A percentile compares a stretch with the other conserved stretches of the same genome.
phyloP scores from a whole-genome alignment of 371 early-diverging fungal species.

The Mucor irregularis region DNA sequence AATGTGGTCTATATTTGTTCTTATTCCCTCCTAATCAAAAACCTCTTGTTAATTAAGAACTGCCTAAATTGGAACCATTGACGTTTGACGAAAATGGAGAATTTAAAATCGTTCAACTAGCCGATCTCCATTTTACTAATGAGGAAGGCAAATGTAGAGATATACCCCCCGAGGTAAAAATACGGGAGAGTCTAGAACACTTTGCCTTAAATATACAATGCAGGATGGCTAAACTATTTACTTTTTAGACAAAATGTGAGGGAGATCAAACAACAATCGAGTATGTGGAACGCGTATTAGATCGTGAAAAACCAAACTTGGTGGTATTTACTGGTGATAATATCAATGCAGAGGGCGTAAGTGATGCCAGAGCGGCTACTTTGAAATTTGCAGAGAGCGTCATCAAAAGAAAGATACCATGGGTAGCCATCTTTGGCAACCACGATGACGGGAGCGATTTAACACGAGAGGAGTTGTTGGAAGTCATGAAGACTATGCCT shows the following conservation, averaged over 20 bases:
- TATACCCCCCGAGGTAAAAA: conserved; percentile 36
- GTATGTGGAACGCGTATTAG: conserved; percentile 44
- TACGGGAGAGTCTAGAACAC: neutral
- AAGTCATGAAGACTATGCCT: conserved; percentile 45
- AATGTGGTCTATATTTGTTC: too few relatives aligned
- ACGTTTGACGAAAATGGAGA: conserved; percentile 42
- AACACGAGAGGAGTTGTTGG: conserved; percentile 51
- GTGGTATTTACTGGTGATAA: conserved; percentile 63
- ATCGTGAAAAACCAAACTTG: conserved; percentile 52
- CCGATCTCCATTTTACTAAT: conserved; percentile 59
- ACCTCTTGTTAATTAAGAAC: conserved; percentile 7
- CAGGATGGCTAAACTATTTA: neutral
- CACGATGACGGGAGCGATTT: conserved; percentile 57
- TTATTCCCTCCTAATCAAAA: too few relatives aligned
- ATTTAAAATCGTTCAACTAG: conserved; percentile 58
- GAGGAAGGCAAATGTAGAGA: conserved; percentile 47
- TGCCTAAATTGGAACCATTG: conserved; percentile 28
- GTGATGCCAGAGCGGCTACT: conserved; percentile 44
- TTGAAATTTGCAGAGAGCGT: conserved; percentile 53
- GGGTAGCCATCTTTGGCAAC: conserved; percentile 60
- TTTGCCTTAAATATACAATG: neutral
- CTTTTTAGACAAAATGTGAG: conserved; percentile 38
- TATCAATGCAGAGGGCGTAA: conserved; percentile 44
- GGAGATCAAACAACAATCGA: conserved; percentile 50
- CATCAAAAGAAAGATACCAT: conserved; percentile 48